Evolutionary conservation across 225 moss, liverwort and hornwort genomes (phyloP), one percentile per base, ranked within the genome.

Genomic region (Physcomitrellopsis africana): DNA sequence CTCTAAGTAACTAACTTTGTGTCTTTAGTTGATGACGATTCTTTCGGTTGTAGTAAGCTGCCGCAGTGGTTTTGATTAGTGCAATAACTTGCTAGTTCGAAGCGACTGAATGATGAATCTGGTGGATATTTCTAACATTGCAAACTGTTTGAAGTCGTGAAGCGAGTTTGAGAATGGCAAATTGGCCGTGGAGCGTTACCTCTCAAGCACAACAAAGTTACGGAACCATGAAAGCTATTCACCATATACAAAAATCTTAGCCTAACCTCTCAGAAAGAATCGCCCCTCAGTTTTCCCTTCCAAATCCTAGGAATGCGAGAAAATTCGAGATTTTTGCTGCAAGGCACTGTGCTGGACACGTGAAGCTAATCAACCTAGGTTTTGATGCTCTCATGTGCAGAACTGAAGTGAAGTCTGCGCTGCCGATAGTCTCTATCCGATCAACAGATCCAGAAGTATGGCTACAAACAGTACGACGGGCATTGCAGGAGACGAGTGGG

Each of bases 401-500:
- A 53, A 59, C 23, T 9, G 56, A 78, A 44, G 26, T 44, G 51
- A 5, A 24, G 24, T 24, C 9, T 18, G 49, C 63, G 0, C 58
- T 81, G 58, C 75, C 75, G 11, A 63, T 53, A 5, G 23, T 85
- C 17, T 78, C 68, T 11, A 78, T 81, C 23, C 73, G 69, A 14
- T 48, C 23, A 3, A 61, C 78, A 32, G 64, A 44, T 57, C 68
- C 56, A 22, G 81, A 81, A 7, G 67, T 54, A 22, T 85, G 81
- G 85, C 77, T 81, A 2, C 72, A 75, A 42, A n/a, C 43, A 45
- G 78, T 78, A 11, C 75, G 75, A 6, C 15, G 19, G 10, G 75
- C 81, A 20, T n/a, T 85, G 22, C 61, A 56, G 5, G 49, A 51
- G 43, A 79, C 75, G 3, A 81, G 81, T n/a, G 78, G 81, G 44